phyloP scores from a whole-genome alignment of 768 basidiomycete species.

The Fistulinella prunicolor region DNA sequence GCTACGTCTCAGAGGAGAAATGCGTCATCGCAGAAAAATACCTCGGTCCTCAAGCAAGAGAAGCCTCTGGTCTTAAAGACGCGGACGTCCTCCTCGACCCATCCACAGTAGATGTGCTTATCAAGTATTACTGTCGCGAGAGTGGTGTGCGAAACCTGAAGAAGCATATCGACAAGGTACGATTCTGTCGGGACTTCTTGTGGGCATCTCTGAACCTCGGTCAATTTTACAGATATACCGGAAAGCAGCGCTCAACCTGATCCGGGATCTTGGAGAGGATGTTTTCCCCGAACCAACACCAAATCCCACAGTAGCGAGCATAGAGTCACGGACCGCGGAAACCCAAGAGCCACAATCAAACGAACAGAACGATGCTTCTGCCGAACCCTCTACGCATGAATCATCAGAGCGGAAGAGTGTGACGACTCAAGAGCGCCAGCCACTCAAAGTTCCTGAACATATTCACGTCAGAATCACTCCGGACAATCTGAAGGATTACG shows the following conservation, averaged over 20 bases:
- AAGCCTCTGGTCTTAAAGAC: conserved; percentile 79
- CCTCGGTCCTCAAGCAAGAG: conserved; percentile 90
- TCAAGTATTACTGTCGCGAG: conserved; percentile 97
- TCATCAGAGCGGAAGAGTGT: conserved; percentile 46
- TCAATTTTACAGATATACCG: conserved; percentile 73
- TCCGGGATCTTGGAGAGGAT: conserved; percentile 86
- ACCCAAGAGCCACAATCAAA: conserved; percentile 47
- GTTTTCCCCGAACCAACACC: conserved; percentile 67
- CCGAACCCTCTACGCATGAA: conserved; percentile 17
- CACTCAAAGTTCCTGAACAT: conserved; percentile 72
- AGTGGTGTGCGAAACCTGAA: conserved; percentile 96
- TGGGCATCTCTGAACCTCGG: neutral
- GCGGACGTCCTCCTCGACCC: conserved; percentile 80
- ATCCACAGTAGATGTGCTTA: conserved; percentile 78
- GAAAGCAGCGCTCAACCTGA: conserved; percentile 90
- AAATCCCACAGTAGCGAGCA: conserved; percentile 13
- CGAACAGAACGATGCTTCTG: conserved; percentile 29
- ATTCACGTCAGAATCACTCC: conserved; percentile 81
- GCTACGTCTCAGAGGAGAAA: conserved; percentile 95
- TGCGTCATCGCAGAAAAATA: conserved; percentile 82
- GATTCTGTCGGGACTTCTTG: neutral
- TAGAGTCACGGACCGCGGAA: conserved; percentile 42
- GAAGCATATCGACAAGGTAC: conserved; percentile 97
- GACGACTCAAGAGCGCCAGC: conserved; percentile 77
- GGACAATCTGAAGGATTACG: conserved; percentile 92